A percentile compares a stretch with the other conserved stretches of the same genome.
Conservation (phyloP, 2,329 filamentous ascomycete genomes). For the Coniochaeta hoffmannii region DNA sequence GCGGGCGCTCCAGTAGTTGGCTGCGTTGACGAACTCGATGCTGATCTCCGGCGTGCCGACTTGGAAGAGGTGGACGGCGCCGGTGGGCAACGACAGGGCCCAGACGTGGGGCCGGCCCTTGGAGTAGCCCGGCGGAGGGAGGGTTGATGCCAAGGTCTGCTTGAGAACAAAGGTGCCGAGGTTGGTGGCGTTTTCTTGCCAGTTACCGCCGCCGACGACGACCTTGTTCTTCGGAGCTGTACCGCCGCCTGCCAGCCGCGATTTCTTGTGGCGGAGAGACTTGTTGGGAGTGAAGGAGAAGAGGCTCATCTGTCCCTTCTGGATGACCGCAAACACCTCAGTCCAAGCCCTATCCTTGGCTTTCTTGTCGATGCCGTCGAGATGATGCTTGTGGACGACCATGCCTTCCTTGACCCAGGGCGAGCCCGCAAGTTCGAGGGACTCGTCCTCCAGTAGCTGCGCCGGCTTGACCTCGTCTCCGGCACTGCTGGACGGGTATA, state of each 20-base stretch:
- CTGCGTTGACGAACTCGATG: constrained; percentile 86
- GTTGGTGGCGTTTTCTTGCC: constrained; percentile 93
- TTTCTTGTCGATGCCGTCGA: constrained; percentile 84
- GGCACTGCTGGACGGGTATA: constrained; percentile 38
- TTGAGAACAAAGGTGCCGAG: constrained; percentile 81
- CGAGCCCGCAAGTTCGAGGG: constrained; percentile 82
- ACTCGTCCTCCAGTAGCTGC: constrained; percentile 83
- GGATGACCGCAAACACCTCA: constrained; percentile 92
- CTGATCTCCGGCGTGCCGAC: constrained; percentile 93
- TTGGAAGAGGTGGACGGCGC: constrained; percentile 96
- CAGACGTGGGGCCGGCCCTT: constrained; percentile 86
- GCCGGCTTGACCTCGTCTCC: constrained; percentile 54
- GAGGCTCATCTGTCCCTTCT: constrained; percentile 87
- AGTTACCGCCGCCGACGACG: constrained; percentile 89
- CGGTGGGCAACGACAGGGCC: constrained; percentile 84
- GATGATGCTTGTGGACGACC: constrained; percentile 90
- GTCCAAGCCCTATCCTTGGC: constrained; percentile 92
- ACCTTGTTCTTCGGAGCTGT: constrained; percentile 42
- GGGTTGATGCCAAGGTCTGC: constrained; percentile 82
- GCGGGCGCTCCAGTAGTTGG: constrained; percentile 96
- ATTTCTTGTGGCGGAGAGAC: constrained; percentile 62
- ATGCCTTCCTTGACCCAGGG: constrained; percentile 98
- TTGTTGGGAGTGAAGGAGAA: constrained; percentile 90
- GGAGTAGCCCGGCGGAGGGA: constrained; percentile 89
- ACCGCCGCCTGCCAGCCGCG: constrained; percentile 33